phyloP scores from a whole-genome alignment of 768 basidiomycete genomes.

The Tulasnella sp. region DNA sequence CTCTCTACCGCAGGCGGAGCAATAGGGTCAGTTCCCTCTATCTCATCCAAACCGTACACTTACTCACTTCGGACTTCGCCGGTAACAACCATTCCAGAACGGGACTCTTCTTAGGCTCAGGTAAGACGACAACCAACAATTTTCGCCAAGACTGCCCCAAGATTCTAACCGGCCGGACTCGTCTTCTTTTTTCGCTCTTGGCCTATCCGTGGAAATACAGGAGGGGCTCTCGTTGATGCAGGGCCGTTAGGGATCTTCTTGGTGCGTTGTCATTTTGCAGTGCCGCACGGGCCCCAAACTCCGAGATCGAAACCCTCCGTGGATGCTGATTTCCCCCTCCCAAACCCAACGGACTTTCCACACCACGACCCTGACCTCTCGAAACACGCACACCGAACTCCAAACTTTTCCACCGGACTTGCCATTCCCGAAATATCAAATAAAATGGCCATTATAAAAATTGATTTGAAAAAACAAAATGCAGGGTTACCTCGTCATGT shows the following conservation, averaged over 20 bases:
- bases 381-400: background rate
- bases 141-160: background rate
- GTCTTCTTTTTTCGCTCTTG: too few relatives aligned
- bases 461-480: too few relatives aligned
- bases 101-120: slow-evolving; percentile 19
- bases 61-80: background rate
- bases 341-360: background rate
- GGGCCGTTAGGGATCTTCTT: slow-evolving; percentile 16
- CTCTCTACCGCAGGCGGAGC: background rate
- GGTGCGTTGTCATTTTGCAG: background rate
- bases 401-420: background rate
- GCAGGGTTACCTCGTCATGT: slow-evolving; percentile 10
- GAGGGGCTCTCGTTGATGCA: slow-evolving; percentile 16
- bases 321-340: background rate
- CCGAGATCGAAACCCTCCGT: too few relatives aligned
- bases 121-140: background rate
- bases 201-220: background rate
- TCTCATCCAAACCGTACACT: background rate
- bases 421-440: background rate
- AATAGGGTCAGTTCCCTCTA: background rate
- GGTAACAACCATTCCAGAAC: background rate
- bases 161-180: background rate
- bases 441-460: background rate
- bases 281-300: too few relatives aligned
- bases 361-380: background rate